Conservation (phyloP, 768 basidiomycete genomes). For the Chlorophyllum brunneum region DNA sequence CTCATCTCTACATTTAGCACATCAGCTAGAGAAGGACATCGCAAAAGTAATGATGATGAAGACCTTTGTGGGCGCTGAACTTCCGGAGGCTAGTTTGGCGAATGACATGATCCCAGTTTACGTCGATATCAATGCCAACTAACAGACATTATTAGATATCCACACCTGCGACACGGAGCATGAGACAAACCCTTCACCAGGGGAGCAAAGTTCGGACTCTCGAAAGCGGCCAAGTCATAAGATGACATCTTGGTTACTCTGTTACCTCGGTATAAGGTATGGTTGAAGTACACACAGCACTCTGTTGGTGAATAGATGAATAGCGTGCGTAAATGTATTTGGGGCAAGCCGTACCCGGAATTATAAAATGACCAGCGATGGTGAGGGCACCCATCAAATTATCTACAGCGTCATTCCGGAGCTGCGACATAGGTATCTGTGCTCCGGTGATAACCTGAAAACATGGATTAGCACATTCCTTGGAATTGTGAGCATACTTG, state of each 20-base stretch:
- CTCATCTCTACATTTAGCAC: conserved; percentile 54
- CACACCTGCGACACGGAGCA: not conserved
- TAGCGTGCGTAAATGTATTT: not conserved
- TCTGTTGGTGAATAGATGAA: conserved; percentile 38
- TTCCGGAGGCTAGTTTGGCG: conserved; percentile 75
- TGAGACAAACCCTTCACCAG: conserved; percentile 69
- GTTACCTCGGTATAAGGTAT: conserved; percentile 82
- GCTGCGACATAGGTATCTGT: conserved; percentile 87
- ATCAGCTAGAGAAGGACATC: conserved; percentile 3
- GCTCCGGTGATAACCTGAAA: conserved; percentile 84
- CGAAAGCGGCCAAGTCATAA: conserved; percentile 79
- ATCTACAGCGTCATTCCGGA: conserved; percentile 93
- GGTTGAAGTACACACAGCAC: conserved; percentile 87
- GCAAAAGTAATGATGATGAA: conserved; percentile 5
- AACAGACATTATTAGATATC: conserved; percentile 12
- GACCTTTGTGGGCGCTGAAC: conserved; percentile 81
- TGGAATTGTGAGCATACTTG: not conserved
- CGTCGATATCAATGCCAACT: conserved; percentile 89
- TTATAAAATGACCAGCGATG: conserved; percentile 87
- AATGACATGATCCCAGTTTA: conserved; percentile 87
- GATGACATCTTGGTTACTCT: conserved; percentile 81
- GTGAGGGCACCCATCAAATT: conserved; percentile 87
- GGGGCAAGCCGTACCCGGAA: conserved; percentile 60
- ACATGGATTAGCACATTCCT: not conserved
- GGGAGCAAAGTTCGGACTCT: conserved; percentile 80